A percentile compares a stretch with the other conserved stretches of the same genome.
phyloP scores from a whole-genome alignment of 78 protist genomes.

The Dictyostelium firmibasis region DNA sequence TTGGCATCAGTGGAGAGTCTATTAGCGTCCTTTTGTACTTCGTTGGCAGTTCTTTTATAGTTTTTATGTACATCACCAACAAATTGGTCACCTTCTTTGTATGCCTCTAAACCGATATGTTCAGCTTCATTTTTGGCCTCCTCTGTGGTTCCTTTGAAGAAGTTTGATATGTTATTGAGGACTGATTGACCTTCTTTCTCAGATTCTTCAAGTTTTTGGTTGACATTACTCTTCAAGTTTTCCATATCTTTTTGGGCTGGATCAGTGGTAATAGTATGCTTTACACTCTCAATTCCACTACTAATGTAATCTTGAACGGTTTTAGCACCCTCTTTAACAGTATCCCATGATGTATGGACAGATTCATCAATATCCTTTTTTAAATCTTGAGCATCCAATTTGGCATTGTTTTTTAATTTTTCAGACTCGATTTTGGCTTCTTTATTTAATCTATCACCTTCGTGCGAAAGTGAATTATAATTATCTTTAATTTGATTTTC shows the following conservation, averaged over 20 bases:
- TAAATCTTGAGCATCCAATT: not conserved
- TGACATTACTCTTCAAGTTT: not conserved
- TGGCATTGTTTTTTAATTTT: not conserved
- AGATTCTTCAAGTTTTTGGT: not conserved
- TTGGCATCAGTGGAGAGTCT: not conserved
- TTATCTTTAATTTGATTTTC: conserved; percentile 2
- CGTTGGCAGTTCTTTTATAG: not conserved
- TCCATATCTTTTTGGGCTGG: not conserved
- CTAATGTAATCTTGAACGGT: not conserved
- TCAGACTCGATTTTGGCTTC: not conserved
- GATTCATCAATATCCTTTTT: not conserved
- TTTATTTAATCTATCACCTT: not conserved
- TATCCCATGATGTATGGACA: not conserved
- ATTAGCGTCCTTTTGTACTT: not conserved
- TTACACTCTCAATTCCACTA: not conserved
- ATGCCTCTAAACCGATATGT: not conserved
- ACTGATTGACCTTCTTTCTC: not conserved
- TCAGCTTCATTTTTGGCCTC: conserved; percentile 17
- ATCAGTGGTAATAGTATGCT: not conserved
- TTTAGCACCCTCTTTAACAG: not conserved
- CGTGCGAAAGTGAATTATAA: not conserved
- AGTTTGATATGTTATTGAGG: not conserved
- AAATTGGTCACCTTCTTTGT: not conserved
- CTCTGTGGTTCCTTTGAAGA: conserved; percentile 23
- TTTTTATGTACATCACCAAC: not conserved